Evolutionary conservation across 2,329 filamentous ascomycete species (phyloP).

Genomic region (Claviceps cyperi): DNA sequence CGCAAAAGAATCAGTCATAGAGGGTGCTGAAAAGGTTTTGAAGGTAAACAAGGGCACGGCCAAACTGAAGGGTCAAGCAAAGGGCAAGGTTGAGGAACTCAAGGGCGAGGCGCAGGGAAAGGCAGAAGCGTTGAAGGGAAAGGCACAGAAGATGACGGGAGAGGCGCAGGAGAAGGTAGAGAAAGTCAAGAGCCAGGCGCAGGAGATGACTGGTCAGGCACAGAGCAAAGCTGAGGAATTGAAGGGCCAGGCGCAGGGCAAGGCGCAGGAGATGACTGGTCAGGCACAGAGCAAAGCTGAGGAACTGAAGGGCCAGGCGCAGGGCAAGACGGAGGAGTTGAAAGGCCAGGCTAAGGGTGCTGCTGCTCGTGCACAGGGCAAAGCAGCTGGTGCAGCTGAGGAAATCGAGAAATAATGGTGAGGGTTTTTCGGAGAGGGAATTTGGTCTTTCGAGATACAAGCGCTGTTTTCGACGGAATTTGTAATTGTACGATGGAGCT

Average conservation of each 20-base stretch:
- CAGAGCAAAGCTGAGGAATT: slow-evolving; percentile 23
- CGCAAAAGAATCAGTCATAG: slow-evolving; percentile 33
- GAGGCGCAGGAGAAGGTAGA: slow-evolving; percentile 24
- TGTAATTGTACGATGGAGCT: not conserved
- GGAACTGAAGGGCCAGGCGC: slow-evolving; percentile 24
- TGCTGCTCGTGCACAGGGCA: slow-evolving; percentile 19
- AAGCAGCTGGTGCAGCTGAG: slow-evolving; percentile 22
- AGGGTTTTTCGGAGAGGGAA: not conserved
- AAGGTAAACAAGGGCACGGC: slow-evolving; percentile 22
- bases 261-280: slow-evolving; percentile 17
- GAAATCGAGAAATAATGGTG: slow-evolving; percentile 13
- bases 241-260: slow-evolving; percentile 24
- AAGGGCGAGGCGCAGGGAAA: slow-evolving; percentile 20
- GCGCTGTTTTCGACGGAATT: not conserved
- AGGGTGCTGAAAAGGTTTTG: slow-evolving; percentile 16
- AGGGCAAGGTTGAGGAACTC: slow-evolving; percentile 20
- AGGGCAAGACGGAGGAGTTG: slow-evolving; percentile 20
- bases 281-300: slow-evolving; percentile 20
- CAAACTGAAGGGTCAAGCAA: slow-evolving; percentile 24
- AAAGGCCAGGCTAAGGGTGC: slow-evolving; percentile 20
- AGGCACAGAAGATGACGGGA: slow-evolving; percentile 22
- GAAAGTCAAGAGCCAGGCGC: slow-evolving; percentile 19
- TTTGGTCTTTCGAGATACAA: not conserved
- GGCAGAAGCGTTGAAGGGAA: slow-evolving; percentile 18
- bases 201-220: slow-evolving; percentile 20